These are phyloP conservation scores for Sporothrix globosa DNA, from an alignment of 2,329 filamentous ascomycete species.

Conservation along the genomic window DNA sequence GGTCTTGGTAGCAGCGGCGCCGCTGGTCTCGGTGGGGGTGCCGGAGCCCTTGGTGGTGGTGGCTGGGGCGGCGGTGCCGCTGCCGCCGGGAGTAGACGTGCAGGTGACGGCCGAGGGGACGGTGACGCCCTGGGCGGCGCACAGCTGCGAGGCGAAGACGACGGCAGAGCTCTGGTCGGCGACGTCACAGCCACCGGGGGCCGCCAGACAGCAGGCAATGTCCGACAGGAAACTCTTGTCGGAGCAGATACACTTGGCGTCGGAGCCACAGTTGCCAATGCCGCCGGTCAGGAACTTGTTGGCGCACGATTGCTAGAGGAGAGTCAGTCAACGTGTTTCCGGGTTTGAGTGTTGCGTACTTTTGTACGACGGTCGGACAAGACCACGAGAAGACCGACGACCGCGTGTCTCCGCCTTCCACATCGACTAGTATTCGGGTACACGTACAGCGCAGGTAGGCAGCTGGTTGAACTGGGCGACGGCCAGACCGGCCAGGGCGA, in stretches of 20 bases:
- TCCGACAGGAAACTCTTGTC: slow-evolving; percentile 47
- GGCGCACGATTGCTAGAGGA: slow-evolving; percentile 42
- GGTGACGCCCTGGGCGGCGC: slow-evolving; percentile 42
- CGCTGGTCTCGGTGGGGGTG: slow-evolving; percentile 28
- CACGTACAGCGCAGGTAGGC: slow-evolving; percentile 60
- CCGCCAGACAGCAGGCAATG: slow-evolving; percentile 46
- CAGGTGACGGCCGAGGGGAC: slow-evolving; percentile 44
- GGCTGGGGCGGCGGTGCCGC: slow-evolving; percentile 19
- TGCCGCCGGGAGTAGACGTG: slow-evolving; percentile 32
- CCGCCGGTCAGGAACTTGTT: slow-evolving; percentile 40
- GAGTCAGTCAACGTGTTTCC: background rate
- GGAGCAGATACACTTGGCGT: slow-evolving; percentile 49
- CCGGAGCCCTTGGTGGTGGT: slow-evolving; percentile 33
- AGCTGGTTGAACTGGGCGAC: slow-evolving; percentile 53
- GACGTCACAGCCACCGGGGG: slow-evolving; percentile 40
- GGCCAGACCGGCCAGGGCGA: slow-evolving; percentile 56
- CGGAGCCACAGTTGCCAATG: slow-evolving; percentile 44
- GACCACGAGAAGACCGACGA: too few relatives aligned
- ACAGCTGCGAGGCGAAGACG: slow-evolving; percentile 42
- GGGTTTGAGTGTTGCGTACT: too few relatives aligned
- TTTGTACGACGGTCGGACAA: background rate
- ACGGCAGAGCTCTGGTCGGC: slow-evolving; percentile 42
- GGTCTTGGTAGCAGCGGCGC: slow-evolving; percentile 33
- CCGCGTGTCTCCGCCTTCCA: too few relatives aligned
- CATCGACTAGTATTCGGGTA: background rate